Conservation (phyloP, 2,329 filamentous ascomycete genomes). For the Hypoxylon sp. region DNA sequence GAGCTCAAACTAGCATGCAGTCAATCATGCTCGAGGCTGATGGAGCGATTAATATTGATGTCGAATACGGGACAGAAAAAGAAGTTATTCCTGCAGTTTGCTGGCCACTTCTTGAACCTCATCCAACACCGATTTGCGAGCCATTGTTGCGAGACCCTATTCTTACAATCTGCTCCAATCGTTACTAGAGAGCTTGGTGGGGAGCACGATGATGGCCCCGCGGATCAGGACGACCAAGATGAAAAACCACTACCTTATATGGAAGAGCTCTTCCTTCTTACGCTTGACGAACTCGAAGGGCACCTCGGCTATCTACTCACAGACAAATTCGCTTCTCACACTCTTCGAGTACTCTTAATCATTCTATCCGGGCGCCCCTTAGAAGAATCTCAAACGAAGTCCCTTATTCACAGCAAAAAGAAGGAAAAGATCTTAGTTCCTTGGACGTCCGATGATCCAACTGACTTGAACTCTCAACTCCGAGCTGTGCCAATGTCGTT, state of each 20-base stretch:
- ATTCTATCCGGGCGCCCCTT: slow-evolving; percentile 88
- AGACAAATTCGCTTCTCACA: slow-evolving; percentile 91
- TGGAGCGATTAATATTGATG: slow-evolving; percentile 91
- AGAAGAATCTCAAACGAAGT: slow-evolving; percentile 76
- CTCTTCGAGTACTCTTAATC: slow-evolving; percentile 86
- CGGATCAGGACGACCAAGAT: slow-evolving; percentile 61
- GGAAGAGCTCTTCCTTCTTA: slow-evolving; percentile 87
- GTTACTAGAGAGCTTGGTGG: slow-evolving; percentile 80
- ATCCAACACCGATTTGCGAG: slow-evolving; percentile 97
- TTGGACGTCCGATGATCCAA: slow-evolving; percentile 64
- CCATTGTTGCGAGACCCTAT: slow-evolving; percentile 96
- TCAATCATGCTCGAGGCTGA: slow-evolving; percentile 92
- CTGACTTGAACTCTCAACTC: slow-evolving; percentile 62
- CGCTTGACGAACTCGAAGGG: slow-evolving; percentile 89
- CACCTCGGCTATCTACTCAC: slow-evolving; percentile 88
- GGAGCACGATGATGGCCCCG: slow-evolving; percentile 61
- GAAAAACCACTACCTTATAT: slow-evolving; percentile 73
- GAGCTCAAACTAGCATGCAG: slow-evolving; percentile 96
- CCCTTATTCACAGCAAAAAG: slow-evolving; percentile 89
- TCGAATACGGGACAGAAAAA: slow-evolving; percentile 87
- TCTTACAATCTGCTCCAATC: slow-evolving; percentile 83
- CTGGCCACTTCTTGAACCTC: slow-evolving; percentile 87
- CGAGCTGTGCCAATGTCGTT: slow-evolving; percentile 85
- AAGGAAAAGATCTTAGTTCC: slow-evolving; percentile 85
- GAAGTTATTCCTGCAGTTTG: slow-evolving; percentile 86